phyloP scores from a whole-genome alignment of 768 basidiomycete genomes.

The Terana coerulea region DNA sequence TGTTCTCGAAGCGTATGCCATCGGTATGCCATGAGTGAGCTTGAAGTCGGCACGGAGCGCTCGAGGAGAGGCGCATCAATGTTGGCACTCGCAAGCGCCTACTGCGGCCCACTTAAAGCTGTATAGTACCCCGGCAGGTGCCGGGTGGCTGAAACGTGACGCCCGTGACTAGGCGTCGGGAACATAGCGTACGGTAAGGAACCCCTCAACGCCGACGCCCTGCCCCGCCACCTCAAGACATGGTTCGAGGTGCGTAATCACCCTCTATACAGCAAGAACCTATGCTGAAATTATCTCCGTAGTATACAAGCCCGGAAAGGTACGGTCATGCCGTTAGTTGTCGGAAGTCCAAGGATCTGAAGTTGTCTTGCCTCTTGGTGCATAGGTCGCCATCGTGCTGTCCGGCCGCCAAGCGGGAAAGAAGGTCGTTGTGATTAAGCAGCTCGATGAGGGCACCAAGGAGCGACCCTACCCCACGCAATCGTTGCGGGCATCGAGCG shows the following conservation, averaged over 20 bases:
- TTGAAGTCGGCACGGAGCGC: too few species aligned
- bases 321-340: constrained; percentile 26
- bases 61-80: too few species aligned
- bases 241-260: constrained; percentile 36
- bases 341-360: background rate
- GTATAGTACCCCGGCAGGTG: constrained; percentile 25
- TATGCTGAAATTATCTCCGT: constrained; percentile 17
- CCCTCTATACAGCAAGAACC: background rate
- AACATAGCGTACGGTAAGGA: constrained; percentile 18
- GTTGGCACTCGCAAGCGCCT: too few species aligned
- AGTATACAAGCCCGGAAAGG: constrained; percentile 98
- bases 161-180: constrained; percentile 1
- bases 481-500: constrained; percentile 98
- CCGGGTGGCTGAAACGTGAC: constrained; percentile 33
- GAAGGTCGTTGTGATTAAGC: constrained; percentile 99
- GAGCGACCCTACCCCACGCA: constrained; percentile 94
- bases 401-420: constrained; percentile 99
- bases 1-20: too few species aligned
- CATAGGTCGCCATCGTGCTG: constrained; percentile 91
- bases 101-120: too few species aligned
- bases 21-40: too few species aligned
- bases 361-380: constrained; percentile 1
- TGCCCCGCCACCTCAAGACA: constrained; percentile 33
- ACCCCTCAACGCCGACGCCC: constrained; percentile 29
- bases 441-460: constrained; percentile 95